phyloP scores from a whole-genome alignment of 495 filamentous ascomycete species.

The Penicillium canescens region DNA sequence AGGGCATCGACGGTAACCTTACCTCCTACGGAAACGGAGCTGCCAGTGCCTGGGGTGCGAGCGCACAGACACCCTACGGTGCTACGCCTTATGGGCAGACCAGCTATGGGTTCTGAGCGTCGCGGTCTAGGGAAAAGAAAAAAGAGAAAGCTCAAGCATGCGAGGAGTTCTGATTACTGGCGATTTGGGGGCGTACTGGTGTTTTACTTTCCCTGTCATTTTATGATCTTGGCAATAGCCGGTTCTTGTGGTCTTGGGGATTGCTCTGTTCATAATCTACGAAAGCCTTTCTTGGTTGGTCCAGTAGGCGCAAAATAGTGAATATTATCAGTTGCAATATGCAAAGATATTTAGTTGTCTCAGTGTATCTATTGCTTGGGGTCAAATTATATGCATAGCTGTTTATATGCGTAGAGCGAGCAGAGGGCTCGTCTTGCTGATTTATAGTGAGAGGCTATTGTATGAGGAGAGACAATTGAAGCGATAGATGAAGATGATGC shows the following conservation, averaged over 20 bases:
- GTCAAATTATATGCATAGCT: too few relatives aligned
- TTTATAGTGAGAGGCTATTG: too few relatives aligned
- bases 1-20: slow-evolving; percentile 68
- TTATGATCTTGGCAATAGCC: slow-evolving; percentile 3
- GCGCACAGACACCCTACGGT: slow-evolving; percentile 60
- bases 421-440: too few relatives aligned
- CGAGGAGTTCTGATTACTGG: slow-evolving; percentile 22
- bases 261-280: slow-evolving; percentile 14
- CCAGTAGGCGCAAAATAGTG: slow-evolving; percentile 1
- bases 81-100: slow-evolving; percentile 71
- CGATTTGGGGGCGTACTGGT: slow-evolving; percentile 26
- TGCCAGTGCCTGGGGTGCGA: slow-evolving; percentile 64
- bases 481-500: too few relatives aligned
- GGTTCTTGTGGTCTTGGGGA: slow-evolving; percentile 6
- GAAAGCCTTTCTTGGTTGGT: background rate
- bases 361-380: too few relatives aligned
- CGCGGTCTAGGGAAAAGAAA: slow-evolving; percentile 1
- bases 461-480: too few relatives aligned
- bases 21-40: slow-evolving; percentile 69
- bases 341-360: background rate
- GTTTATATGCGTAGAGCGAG: too few relatives aligned
- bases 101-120: slow-evolving; percentile 47
- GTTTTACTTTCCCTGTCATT: slow-evolving; percentile 20
- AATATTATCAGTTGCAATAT: background rate
- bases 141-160: slow-evolving; percentile 24